Evolutionary conservation across 2,329 filamentous ascomycete genomes (phyloP), one percentile per base, ranked within the genome.

Genomic region (Arthrobotrys sphaeroides): DNA sequence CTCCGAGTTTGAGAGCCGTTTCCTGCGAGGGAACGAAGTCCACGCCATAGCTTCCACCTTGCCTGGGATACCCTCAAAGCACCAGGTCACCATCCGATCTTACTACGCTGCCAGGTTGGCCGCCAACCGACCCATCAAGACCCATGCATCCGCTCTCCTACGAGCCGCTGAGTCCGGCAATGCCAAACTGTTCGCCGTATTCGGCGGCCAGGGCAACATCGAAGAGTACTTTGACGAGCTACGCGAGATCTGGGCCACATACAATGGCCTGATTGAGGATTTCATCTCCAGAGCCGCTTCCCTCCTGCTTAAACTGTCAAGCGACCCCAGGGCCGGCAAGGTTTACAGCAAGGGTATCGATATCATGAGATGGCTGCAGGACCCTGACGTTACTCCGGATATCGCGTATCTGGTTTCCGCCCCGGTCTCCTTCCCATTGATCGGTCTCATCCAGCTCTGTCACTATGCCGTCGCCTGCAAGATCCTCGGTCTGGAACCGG

Each of bases 171-270:
- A 91, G 51, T 94, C 97, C 77, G 90, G 89, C 77, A 89, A 90
- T 67, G 94, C 94, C 65, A 90, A 89, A 80, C 88, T 99, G 74
- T 99, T 97, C 85, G 94, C 90, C 78, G 93, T 99, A 77, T 97
- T 98, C 79, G 95, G 95, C 74, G 95, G 95, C 5, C 95, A 99
- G 83, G 95, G 95, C 80, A 99, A 99, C 83, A 98, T 99, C 78
- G 94, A 99, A 84, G 96, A 99, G 84, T 99, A 99, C 84, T 99
- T 99, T 81, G 94, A 99, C 79, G 95, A 99, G 85, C 88, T 99
- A 77, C 90, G 95, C 68, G 91, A 96, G 82, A 88, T 98, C 72
- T 94, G 94, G 85, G 89, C 87, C 80, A 97, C 94, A 73, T 99
- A 99, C 84, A 90, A 92, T 10, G 91, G 91, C 26, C 96, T 99